Percentiles rank a stretch among this genome's conserved stretches.
Conservation (phyloP, 2,329 filamentous ascomycete species). For the Penicillium freii region DNA sequence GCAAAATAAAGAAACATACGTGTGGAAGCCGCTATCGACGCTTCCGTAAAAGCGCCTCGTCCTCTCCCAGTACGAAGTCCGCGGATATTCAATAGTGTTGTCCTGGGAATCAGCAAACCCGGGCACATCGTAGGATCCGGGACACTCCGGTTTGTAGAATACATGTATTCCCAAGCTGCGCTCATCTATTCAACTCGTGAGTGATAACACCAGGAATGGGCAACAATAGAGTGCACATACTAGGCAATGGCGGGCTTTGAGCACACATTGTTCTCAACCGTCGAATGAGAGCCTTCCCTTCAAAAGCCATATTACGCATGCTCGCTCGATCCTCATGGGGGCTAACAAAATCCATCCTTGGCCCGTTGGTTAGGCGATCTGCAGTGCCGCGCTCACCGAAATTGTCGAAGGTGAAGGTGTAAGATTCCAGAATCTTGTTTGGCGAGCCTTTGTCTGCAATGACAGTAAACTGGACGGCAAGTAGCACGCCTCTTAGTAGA, state of each 20-base stretch:
- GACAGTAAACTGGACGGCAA: neutral
- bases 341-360: neutral
- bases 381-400: neutral
- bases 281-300: neutral
- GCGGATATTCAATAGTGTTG: neutral
- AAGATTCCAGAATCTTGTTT: neutral
- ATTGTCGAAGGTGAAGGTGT: neutral
- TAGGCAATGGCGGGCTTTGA: neutral
- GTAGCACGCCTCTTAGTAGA: neutral
- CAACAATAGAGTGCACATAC: neutral
- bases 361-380: neutral
- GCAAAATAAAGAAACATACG: neutral
- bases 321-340: neutral
- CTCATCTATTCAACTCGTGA: neutral
- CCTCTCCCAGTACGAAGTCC: neutral
- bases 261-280: neutral
- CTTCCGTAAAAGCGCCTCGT: neutral
- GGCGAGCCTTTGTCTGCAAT: neutral
- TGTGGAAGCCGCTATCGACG: neutral
- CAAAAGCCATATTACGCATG: neutral
- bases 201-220: neutral
- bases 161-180: neutral
- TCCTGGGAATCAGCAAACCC: neutral
- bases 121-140: neutral
- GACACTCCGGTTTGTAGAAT: neutral